phyloP scores from a whole-genome alignment of 768 basidiomycete genomes.

The Lactarius deliciosus region DNA sequence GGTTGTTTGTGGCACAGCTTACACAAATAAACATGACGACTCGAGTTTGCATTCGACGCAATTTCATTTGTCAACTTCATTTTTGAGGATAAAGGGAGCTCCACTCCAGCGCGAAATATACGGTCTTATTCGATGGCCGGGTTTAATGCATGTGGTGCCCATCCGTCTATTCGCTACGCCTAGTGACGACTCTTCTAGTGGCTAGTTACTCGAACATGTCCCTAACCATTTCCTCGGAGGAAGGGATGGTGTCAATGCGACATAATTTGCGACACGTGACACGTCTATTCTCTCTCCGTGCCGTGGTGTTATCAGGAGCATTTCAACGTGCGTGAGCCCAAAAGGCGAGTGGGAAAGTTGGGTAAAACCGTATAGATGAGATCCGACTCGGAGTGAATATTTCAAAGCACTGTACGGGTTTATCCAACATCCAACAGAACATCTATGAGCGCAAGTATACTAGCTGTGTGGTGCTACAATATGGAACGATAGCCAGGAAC shows the following conservation, averaged over 20 bases:
- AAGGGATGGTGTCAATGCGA: not conserved
- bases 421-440: not conserved
- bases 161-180: too few species aligned
- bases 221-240: not conserved
- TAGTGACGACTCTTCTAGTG: too few species aligned
- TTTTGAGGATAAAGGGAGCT: too few species aligned
- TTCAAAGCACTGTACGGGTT: constrained; percentile 1
- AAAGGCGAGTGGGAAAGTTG: not conserved
- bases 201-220: not conserved
- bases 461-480: not conserved
- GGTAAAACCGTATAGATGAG: not conserved
- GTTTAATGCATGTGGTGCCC: too few species aligned
- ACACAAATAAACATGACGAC: not conserved
- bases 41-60: too few species aligned
- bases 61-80: too few species aligned
- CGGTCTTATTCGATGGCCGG: too few species aligned
- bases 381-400: not conserved
- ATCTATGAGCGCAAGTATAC: not conserved
- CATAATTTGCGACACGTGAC: not conserved
- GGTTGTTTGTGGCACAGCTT: not conserved
- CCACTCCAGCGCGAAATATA: too few species aligned
- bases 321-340: not conserved
- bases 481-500: not conserved
- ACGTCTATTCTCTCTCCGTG: not conserved
- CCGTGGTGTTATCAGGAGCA: not conserved